phyloP scores from a whole-genome alignment of 345 rosid species.

The Salix arbutifolia region DNA sequence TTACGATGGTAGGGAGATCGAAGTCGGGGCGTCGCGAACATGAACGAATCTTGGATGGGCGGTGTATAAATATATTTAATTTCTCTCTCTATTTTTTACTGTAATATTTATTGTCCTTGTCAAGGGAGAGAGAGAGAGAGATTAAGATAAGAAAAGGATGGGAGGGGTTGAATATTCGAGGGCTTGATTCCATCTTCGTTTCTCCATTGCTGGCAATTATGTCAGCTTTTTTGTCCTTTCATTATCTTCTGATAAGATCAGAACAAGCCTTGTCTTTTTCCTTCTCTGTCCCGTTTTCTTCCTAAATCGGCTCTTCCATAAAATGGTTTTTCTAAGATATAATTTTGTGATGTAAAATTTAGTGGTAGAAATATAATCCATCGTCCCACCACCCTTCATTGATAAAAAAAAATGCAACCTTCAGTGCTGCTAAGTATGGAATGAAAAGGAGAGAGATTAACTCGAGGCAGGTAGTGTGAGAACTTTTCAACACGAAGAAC shows the following conservation, averaged over 20 bases:
- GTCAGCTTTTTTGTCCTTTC: slow-evolving; percentile 8
- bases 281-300: not conserved
- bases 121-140: slow-evolving; percentile 5
- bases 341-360: too few relatives aligned
- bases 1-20: slow-evolving; percentile 7
- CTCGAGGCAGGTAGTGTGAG: too few relatives aligned
- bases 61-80: not conserved
- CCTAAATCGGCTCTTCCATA: not conserved
- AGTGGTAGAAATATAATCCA: too few relatives aligned
- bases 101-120: not conserved
- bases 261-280: not conserved
- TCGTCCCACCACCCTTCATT: too few relatives aligned
- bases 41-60: slow-evolving; percentile 48
- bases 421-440: too few relatives aligned
- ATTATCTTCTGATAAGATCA: slow-evolving; percentile 31
- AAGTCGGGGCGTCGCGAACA: slow-evolving; percentile 86
- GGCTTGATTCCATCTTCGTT: slow-evolving; percentile 40
- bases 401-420: too few relatives aligned
- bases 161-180: slow-evolving; percentile 41
- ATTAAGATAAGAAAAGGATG: not conserved
- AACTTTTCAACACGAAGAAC: too few relatives aligned
- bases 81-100: too few relatives aligned
- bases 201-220: slow-evolving; percentile 35
- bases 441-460: too few relatives aligned
- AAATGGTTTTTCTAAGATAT: too few relatives aligned